Evolutionary conservation across 495 filamentous ascomycete species (phyloP), one percentile per base, ranked within the genome.

Genomic region (Talaromyces ruber): DNA sequence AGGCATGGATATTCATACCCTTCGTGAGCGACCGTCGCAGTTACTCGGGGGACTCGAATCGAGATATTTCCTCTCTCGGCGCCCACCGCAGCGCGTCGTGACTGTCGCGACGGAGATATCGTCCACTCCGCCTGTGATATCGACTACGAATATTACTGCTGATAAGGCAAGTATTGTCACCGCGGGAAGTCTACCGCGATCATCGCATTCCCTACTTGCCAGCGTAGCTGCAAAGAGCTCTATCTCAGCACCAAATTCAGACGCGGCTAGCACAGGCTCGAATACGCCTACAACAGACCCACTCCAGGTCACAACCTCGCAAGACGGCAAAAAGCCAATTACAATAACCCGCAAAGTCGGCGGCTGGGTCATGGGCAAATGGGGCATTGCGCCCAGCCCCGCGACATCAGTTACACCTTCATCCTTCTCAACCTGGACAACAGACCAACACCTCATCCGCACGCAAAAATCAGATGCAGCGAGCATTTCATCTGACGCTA

Each of bases 361-460:
- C 7, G 81, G 82, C 24, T 86, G 82, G 82, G 76, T 85, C 3
- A 73, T 79, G 8, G 80, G 82, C 8, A 73, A 76, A 32, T 86
- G 82, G 82, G 82, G 81, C 21, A 70, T 76, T 16, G 73, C 75
- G 6, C 51, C 51, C 1, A 54, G 12, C 6, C 24, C 51, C 12
- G 24, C 22, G 12, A 14, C 26, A n/a, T 54, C 51, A 28, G 67
- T 6, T 47, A 72, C 54, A 9, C 28, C 50, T 66, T 69, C 3
- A 54, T 66, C 16, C 51, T 63, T 29, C 60, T 69, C 2, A 0
- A 43, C 12, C 30, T 29, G 6, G 55, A 65, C 12, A 60, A 64
- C 14, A 9, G 24, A 64, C 9, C 21, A 52, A 21, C 2, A 22
- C n/a, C 22, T n/a, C 16, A 28, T 28, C 6, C 51, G 11, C 12